Conservation (phyloP, 177 flowering plant genomes). For the Vitis hybrid region DNA sequence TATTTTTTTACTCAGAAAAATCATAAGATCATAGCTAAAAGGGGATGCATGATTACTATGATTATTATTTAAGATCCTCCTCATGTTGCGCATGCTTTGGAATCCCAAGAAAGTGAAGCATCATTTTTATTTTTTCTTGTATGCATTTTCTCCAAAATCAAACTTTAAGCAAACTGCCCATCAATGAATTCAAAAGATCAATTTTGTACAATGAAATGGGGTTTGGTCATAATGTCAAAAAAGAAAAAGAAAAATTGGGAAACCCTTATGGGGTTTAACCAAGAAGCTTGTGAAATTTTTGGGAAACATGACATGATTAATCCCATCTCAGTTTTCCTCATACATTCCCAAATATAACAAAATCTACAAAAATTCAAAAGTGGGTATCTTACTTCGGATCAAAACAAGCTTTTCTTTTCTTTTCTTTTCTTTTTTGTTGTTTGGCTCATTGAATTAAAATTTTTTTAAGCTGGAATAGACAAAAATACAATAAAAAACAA, state of each 20-base stretch:
- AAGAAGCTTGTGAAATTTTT: too few relatives aligned
- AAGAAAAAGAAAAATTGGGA: too few relatives aligned
- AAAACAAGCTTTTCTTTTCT: neutral
- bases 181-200: too few relatives aligned
- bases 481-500: slow-evolving; percentile 1
- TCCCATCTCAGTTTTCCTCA: too few relatives aligned
- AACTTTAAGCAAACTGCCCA: neutral
- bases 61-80: slow-evolving; percentile 17
- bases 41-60: slow-evolving; percentile 24
- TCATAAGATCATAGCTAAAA: slow-evolving; percentile 1
- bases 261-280: too few relatives aligned
- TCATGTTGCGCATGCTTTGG: slow-evolving; percentile 42
- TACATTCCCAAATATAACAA: too few relatives aligned
- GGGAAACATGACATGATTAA: too few relatives aligned
- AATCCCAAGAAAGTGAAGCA: slow-evolving; percentile 46
- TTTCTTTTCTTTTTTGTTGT: neutral
- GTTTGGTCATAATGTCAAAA: too few relatives aligned
- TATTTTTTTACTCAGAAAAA: neutral
- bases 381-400: too few relatives aligned
- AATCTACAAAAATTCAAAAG: too few relatives aligned
- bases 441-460: neutral
- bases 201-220: too few relatives aligned
- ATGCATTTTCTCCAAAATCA: neutral
- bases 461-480: neutral
- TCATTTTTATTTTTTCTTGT: slow-evolving; percentile 3